Conservation (phyloP, 2,329 filamentous ascomycete species). For the Orbilia blumenaviensis region DNA sequence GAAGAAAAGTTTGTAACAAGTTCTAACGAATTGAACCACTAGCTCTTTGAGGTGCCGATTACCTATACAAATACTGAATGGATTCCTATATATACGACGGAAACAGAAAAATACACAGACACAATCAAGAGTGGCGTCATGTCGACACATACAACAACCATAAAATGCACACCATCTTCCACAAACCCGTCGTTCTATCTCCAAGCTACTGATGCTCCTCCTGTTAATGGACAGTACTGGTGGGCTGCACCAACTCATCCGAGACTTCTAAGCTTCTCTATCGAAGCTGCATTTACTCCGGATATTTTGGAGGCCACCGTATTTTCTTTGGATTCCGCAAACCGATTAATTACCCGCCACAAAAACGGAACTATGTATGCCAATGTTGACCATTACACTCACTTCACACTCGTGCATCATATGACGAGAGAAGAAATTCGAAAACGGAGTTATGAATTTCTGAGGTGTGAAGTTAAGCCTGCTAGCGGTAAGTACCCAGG, state of each 20-base stretch:
- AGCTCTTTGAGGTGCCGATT: not conserved
- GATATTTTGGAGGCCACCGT: conserved; percentile 18
- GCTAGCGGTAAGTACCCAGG: conserved; percentile 33
- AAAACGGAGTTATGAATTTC: not conserved
- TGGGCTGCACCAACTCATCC: conserved; percentile 4
- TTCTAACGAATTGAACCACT: not conserved
- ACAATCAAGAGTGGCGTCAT: not conserved
- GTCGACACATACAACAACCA: conserved; percentile 24
- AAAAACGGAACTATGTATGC: conserved; percentile 29
- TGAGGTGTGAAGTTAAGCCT: conserved; percentile 11
- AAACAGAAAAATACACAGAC: conserved; percentile 1
- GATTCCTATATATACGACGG: not conserved
- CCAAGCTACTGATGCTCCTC: conserved; percentile 25
- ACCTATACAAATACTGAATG: conserved; percentile 35
- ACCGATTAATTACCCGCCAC: conserved; percentile 6
- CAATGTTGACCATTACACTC: conserved; percentile 10
- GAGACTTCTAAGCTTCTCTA: not conserved
- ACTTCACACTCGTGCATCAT: conserved; percentile 12
- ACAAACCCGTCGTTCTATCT: conserved; percentile 28
- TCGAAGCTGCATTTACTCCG: conserved; percentile 13
- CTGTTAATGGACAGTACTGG: conserved; percentile 25
- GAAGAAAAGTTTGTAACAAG: not conserved
- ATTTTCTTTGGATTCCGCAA: conserved; percentile 21
- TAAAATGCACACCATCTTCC: conserved; percentile 29
- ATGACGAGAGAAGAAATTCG: not conserved